phyloP scores from a whole-genome alignment of 2,329 filamentous ascomycete genomes.

The Colletotrichum cereale region DNA sequence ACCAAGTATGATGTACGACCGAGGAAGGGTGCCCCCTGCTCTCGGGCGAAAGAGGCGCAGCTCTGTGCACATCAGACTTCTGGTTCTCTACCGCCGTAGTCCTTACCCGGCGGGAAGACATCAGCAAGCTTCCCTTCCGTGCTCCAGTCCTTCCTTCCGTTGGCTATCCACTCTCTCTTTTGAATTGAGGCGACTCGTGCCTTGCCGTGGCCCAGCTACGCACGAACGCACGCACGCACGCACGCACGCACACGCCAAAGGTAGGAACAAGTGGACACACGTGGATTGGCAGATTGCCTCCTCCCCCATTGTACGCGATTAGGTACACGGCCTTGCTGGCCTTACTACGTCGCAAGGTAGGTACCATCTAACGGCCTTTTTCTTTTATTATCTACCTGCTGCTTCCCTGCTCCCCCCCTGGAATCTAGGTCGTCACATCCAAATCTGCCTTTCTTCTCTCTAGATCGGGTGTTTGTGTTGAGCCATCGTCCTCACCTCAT shows the following conservation, averaged over 20 bases:
- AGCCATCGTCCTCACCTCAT: conserved; percentile 2
- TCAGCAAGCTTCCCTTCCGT: conserved; percentile 39
- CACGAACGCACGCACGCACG: conserved; percentile 12
- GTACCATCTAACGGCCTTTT: conserved; percentile 17
- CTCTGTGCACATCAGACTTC: conserved; percentile 36
- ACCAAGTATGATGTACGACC: conserved; percentile 23
- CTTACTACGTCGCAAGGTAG: conserved; percentile 9
- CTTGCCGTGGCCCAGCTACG: conserved; percentile 12
- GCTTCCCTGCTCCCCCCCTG: conserved; percentile 23
- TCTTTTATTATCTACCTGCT: conserved; percentile 26
- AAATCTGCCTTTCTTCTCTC: conserved; percentile 1
- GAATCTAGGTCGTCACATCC: conserved; percentile 11
- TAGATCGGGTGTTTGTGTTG: conserved; percentile 17
- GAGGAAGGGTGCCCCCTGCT: conserved; percentile 25
- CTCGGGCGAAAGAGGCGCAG: conserved; percentile 38
- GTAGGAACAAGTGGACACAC: conserved; percentile 19
- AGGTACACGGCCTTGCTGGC: neutral
- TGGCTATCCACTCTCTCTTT: conserved; percentile 13
- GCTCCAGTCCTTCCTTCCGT: conserved; percentile 12
- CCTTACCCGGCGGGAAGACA: conserved; percentile 35
- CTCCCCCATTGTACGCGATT: conserved; percentile 6
- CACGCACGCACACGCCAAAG: conserved; percentile 4
- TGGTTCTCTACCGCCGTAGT: conserved; percentile 14
- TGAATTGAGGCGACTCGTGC: conserved; percentile 7
- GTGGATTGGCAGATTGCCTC: conserved; percentile 19